phyloP scores from a whole-genome alignment of 495 filamentous ascomycete genomes.

The Hypoxylon rickii region DNA sequence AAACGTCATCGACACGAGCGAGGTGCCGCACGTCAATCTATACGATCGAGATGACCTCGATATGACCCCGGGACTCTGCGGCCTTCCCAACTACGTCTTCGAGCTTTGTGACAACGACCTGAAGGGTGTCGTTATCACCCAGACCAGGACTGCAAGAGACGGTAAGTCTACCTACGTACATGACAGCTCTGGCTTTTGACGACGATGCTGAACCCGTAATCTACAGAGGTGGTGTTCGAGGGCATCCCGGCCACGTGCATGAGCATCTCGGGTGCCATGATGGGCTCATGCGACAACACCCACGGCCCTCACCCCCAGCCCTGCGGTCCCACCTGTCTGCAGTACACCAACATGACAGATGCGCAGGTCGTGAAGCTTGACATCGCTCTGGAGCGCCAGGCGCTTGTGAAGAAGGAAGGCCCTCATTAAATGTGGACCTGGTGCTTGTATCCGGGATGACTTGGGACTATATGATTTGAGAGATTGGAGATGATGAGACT shows the following conservation, averaged over 20 bases:
- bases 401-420: neutral
- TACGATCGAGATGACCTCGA: neutral
- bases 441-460: too few relatives aligned
- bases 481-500: too few relatives aligned
- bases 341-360: slow-evolving; percentile 11
- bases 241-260: slow-evolving; percentile 9
- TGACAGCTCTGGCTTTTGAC: neutral
- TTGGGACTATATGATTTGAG: too few relatives aligned
- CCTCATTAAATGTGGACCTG: neutral
- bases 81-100: slow-evolving; percentile 17
- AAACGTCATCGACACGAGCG: neutral
- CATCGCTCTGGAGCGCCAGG: neutral
- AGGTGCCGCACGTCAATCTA: neutral
- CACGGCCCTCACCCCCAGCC: slow-evolving; percentile 3
- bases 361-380: neutral
- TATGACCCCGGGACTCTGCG: slow-evolving; percentile 8
- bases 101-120: slow-evolving; percentile 4
- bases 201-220: neutral
- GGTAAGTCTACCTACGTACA: neutral
- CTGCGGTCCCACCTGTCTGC: slow-evolving; percentile 9
- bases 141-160: neutral
- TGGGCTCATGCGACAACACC: neutral
- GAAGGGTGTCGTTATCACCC: neutral
- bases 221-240: slow-evolving; percentile 10
- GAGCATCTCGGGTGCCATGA: slow-evolving; percentile 4